These are phyloP conservation scores for Groenewaldozyma salmanticensis DNA, from an alignment of 805 yeast species.

Conservation along the genomic window DNA sequence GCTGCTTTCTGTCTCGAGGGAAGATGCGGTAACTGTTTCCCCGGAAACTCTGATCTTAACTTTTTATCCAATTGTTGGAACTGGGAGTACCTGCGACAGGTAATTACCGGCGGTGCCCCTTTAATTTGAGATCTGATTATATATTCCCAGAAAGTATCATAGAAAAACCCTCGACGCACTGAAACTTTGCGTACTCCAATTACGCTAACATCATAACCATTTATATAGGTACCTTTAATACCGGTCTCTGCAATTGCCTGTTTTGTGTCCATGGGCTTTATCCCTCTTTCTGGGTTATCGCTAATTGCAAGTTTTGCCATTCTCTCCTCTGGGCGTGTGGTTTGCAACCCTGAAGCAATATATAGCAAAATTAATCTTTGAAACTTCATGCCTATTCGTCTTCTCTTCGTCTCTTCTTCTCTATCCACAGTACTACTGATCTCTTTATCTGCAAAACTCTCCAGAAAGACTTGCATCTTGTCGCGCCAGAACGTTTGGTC, in stretches of 20 bases:
- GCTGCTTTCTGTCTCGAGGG: conserved; percentile 43
- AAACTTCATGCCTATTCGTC: conserved; percentile 48
- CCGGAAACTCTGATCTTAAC: conserved; percentile 53
- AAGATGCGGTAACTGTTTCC: conserved; percentile 48
- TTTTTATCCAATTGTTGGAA: conserved; percentile 48
- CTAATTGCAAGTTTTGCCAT: conserved; percentile 19
- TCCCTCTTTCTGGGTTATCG: conserved; percentile 14
- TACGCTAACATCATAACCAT: conserved; percentile 57
- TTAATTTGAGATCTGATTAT: conserved; percentile 21
- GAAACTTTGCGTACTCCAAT: conserved; percentile 45
- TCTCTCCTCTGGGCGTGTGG: conserved; percentile 28
- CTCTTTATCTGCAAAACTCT: conserved; percentile 61
- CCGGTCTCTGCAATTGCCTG: conserved; percentile 13
- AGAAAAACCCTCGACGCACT: conserved; percentile 24
- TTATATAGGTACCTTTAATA: conserved; percentile 28
- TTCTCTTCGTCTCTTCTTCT: conserved; percentile 59
- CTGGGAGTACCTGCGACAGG: conserved; percentile 56
- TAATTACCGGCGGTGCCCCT: conserved; percentile 33
- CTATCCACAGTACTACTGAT: conserved; percentile 69
- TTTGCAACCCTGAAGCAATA: conserved; percentile 65
- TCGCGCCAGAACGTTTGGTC: conserved; percentile 67
- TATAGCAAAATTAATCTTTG: conserved; percentile 53
- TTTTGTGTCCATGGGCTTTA: conserved; percentile 13
- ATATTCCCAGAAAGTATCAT: conserved; percentile 25
- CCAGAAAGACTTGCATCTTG: conserved; percentile 73